Percentiles rank a stretch among this genome's conserved stretches.
Conservation (phyloP, 192 early-diverging fungal genomes). For the Funneliformis mosseae region DNA sequence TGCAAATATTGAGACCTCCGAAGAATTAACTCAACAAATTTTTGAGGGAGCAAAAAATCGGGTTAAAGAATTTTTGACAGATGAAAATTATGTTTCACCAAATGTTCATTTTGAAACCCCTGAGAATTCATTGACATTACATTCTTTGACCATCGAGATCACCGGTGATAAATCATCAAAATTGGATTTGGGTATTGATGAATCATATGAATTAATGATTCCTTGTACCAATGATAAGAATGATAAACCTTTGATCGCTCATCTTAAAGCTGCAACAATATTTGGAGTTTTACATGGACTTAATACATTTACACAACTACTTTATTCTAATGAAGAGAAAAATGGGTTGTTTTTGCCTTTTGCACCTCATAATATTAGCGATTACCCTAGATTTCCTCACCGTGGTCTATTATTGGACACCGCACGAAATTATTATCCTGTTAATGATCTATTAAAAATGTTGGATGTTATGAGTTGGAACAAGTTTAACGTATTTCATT, state of each 20-base stretch:
- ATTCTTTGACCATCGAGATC: conserved; percentile 45
- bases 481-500: conserved; percentile 82
- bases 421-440: conserved; percentile 69
- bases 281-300: conserved; percentile 54
- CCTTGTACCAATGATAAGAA: conserved; percentile 30
- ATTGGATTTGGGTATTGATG: conserved; percentile 57
- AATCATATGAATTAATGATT: conserved; percentile 63
- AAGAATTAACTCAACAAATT: conserved; percentile 34
- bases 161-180: conserved; percentile 38
- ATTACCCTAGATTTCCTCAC: conserved; percentile 63
- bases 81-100: conserved; percentile 33
- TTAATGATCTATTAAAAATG: conserved; percentile 64
- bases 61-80: conserved; percentile 48
- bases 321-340: conserved; percentile 38
- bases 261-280: conserved; percentile 42
- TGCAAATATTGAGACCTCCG: conserved; percentile 29
- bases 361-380: conserved; percentile 49
- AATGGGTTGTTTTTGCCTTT: conserved; percentile 10
- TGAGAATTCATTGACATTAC: conserved; percentile 23
- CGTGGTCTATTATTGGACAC: conserved; percentile 76
- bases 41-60: conserved; percentile 52
- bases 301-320: conserved; percentile 52
- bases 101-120: conserved; percentile 17
- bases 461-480: conserved; percentile 81
- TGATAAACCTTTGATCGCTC: conserved; percentile 12